Conservation (phyloP, 78 protist genomes). For the Dictyostelium firmibasis region DNA sequence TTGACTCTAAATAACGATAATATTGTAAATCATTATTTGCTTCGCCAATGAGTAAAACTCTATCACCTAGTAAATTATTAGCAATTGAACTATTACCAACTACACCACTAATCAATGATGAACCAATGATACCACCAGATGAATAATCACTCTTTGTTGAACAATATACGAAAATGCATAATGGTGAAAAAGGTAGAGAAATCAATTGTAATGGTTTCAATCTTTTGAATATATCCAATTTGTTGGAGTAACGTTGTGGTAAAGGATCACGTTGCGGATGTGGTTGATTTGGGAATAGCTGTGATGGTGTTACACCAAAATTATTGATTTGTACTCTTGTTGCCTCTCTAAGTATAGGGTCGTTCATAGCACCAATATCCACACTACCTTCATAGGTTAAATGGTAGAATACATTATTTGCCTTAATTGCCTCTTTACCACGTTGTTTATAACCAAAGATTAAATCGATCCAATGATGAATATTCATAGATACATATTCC, state of each 20-base stretch:
- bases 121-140: not conserved
- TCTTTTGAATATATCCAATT: not conserved
- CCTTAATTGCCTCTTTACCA: constrained; percentile 86
- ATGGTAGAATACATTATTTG: constrained; percentile 93
- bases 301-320: constrained; percentile 98
- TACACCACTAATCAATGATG: not conserved
- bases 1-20: not conserved
- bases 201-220: constrained; percentile 21
- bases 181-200: constrained; percentile 19
- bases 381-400: constrained; percentile 96
- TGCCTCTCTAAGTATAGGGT: constrained; percentile 54
- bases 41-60: constrained; percentile 45
- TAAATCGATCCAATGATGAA: constrained; percentile 97
- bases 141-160: not conserved
- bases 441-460: constrained; percentile 96
- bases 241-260: not conserved
- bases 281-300: constrained; percentile 85
- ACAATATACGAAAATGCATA: constrained; percentile 16
- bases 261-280: constrained; percentile 82
- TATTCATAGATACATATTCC: constrained; percentile 88
- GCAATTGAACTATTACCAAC: not conserved
- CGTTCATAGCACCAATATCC: constrained; percentile 90
- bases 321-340: constrained; percentile 74
- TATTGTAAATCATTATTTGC: constrained; percentile 41
- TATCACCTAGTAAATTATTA: not conserved